Evolutionary conservation across 2,329 filamentous ascomycete species (phyloP).

Genomic region (Knufia petricola): DNA sequence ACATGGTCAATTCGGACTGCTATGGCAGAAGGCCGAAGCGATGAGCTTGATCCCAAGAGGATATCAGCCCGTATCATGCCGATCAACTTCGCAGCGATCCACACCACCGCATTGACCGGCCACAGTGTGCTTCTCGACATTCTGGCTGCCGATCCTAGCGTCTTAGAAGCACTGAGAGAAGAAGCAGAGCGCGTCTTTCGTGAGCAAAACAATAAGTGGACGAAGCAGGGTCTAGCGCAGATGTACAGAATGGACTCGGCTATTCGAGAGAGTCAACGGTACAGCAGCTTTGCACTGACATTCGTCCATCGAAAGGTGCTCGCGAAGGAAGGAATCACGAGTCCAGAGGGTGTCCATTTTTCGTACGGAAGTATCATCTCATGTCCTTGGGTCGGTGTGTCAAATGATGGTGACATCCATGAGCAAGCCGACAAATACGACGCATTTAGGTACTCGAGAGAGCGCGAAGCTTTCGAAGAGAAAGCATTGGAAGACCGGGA

Average conservation of each 20-base stretch:
- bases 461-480: not conserved
- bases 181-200: constrained; percentile 28
- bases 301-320: constrained; percentile 24
- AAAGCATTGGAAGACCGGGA: not conserved
- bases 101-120: constrained; percentile 26
- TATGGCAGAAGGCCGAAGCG: constrained; percentile 32
- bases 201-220: constrained; percentile 26
- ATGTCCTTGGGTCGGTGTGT: constrained; percentile 37
- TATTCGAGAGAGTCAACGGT: constrained; percentile 35
- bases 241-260: constrained; percentile 35
- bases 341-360: constrained; percentile 36
- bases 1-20: constrained; percentile 50
- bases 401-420: constrained; percentile 41
- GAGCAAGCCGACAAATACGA: constrained; percentile 37
- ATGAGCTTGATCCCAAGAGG: constrained; percentile 38
- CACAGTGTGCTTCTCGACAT: constrained; percentile 27
- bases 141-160: constrained; percentile 17
- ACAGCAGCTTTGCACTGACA: constrained; percentile 32
- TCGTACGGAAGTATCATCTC: constrained; percentile 38
- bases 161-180: constrained; percentile 26
- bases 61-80: constrained; percentile 46
- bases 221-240: constrained; percentile 29
- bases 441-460: constrained; percentile 28
- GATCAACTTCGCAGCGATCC: constrained; percentile 32
- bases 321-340: constrained; percentile 21